Evolutionary conservation across 306 rosid genomes (phyloP).

Genomic region (Trifolium fragiferum): DNA sequence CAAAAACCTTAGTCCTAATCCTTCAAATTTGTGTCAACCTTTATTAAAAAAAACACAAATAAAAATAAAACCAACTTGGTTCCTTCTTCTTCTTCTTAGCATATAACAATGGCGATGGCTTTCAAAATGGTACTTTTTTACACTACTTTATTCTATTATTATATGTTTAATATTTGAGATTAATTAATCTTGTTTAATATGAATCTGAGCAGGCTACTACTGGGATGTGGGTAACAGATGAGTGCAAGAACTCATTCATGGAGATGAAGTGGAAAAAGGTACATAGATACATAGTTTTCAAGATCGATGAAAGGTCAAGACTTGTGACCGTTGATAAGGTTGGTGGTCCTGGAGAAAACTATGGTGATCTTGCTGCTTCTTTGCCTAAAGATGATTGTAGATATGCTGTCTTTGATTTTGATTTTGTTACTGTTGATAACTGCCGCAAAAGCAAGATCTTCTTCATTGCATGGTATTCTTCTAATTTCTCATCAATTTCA

Average conservation of each 20-base stretch:
- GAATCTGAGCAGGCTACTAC: slow-evolving; percentile 77
- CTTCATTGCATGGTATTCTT: slow-evolving; percentile 87
- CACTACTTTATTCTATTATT: not conserved
- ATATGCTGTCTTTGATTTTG: slow-evolving; percentile 96
- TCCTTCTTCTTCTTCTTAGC: slow-evolving; percentile 23
- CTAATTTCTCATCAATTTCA: not conserved
- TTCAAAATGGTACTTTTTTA: slow-evolving; percentile 83
- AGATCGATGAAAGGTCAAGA: slow-evolving; percentile 88
- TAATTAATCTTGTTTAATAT: not conserved
- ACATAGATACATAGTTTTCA: slow-evolving; percentile 86
- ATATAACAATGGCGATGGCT: slow-evolving; percentile 95
- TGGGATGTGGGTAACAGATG: slow-evolving; percentile 99
- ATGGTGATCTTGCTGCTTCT: slow-evolving; percentile 84
- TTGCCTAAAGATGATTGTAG: slow-evolving; percentile 90
- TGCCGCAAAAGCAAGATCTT: slow-evolving; percentile 99
- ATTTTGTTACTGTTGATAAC: slow-evolving; percentile 95
- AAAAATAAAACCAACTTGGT: not conserved
- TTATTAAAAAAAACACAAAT: not conserved
- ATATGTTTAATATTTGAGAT: not conserved
- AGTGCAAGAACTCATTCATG: slow-evolving; percentile 95
- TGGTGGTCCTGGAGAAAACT: slow-evolving; percentile 87
- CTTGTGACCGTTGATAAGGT: slow-evolving; percentile 93
- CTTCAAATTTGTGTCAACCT: slow-evolving; percentile 28
- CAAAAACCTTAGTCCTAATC: slow-evolving; percentile 20
- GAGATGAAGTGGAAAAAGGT: slow-evolving; percentile 99